Evolutionary conservation across 805 yeast genomes (phyloP), one percentile per base, ranked within the genome.

Genomic region (Myxozyma sirexii): DNA sequence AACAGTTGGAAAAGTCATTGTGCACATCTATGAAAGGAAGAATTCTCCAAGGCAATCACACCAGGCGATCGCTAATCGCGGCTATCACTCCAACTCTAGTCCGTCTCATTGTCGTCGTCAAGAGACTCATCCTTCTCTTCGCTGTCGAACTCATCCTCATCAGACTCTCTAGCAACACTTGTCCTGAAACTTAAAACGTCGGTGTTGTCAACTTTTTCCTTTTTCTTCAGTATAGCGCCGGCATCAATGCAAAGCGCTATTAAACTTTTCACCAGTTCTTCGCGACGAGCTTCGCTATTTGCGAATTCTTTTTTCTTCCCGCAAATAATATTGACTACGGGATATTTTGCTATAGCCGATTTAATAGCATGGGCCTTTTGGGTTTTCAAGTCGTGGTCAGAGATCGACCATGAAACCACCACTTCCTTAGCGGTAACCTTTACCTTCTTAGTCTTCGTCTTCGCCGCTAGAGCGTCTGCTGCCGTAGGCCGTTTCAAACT

Each of bases 351-450:
- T 7, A 49, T 21, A 21, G 53, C 53, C 4, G 44, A 37, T 15
- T 26, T 21, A 38, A 49, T 49, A 4, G 44, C 33, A 13, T 42
- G 53, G 13, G n/a, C 41, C 23, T 49, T 49, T 26, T 49, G 53
- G 12, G 21, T 8, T n/a, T 19, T 17, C 24, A 49, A 38, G 17
- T 49, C 53, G 24, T 49, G 23, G 35, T 49, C 44, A 24, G 24
- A 23, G 12, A 49, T 49, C 6, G 17, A 7, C 53, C 53, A 49
- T 10, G 53, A 49, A 17, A 49, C 24, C 29, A 38, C 19, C 15
- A 38, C 23, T 17, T 49, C 53, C 33, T 49, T 49, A 5, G 53
- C 23, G 4, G 19, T 13, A 19, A 15, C 17, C 8, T 19, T 33
- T 26, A 38, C 21, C 35, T 37, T 37, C 35, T 49, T 49, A 12